Percentiles rank a stretch among this genome's conserved stretches.
Evolutionary conservation across 495 filamentous ascomycete genomes (phyloP).

Genomic region (Penicillium atrosanguineum): DNA sequence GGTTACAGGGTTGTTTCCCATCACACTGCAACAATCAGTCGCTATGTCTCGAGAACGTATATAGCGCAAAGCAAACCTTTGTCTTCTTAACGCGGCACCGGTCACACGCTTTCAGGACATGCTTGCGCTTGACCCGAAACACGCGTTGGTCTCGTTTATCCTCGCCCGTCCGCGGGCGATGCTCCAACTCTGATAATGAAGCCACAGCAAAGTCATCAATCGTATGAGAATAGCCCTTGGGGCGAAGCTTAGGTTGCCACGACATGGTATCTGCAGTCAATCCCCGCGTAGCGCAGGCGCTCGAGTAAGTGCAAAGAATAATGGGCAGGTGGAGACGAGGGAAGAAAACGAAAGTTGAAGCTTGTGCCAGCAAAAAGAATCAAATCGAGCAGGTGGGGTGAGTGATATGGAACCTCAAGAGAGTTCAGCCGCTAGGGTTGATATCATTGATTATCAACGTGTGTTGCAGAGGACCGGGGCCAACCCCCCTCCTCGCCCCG

Average conservation of each 20-base stretch:
- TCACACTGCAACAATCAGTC: slow-evolving; percentile 38
- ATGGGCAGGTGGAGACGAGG: not conserved
- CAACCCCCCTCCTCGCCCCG: slow-evolving; percentile 10
- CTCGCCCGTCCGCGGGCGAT: slow-evolving; percentile 28
- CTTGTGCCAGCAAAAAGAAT: slow-evolving; percentile 12
- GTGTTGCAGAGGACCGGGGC: slow-evolving; percentile 14
- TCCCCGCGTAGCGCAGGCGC: not conserved
- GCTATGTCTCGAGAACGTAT: not conserved
- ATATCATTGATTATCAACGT: slow-evolving; percentile 18
- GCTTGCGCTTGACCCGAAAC: slow-evolving; percentile 50
- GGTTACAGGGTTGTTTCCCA: slow-evolving; percentile 49
- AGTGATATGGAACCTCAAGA: slow-evolving; percentile 16
- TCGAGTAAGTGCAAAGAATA: not conserved
- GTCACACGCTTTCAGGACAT: slow-evolving; percentile 49
- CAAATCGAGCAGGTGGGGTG: slow-evolving; percentile 24
- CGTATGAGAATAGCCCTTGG: slow-evolving; percentile 42
- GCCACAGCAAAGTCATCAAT: slow-evolving; percentile 36
- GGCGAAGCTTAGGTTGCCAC: slow-evolving; percentile 43
- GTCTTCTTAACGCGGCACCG: slow-evolving; percentile 50
- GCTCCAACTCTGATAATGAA: slow-evolving; percentile 34
- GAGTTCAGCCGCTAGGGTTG: slow-evolving; percentile 17
- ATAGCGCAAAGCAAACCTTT: slow-evolving; percentile 32
- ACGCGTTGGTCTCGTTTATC: slow-evolving; percentile 46
- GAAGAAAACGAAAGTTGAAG: slow-evolving; percentile 2
- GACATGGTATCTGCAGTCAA: slow-evolving; percentile 28